Evolutionary conservation across 179 eudicot genomes (phyloP).

Genomic region (Spinacia oleracea): DNA sequence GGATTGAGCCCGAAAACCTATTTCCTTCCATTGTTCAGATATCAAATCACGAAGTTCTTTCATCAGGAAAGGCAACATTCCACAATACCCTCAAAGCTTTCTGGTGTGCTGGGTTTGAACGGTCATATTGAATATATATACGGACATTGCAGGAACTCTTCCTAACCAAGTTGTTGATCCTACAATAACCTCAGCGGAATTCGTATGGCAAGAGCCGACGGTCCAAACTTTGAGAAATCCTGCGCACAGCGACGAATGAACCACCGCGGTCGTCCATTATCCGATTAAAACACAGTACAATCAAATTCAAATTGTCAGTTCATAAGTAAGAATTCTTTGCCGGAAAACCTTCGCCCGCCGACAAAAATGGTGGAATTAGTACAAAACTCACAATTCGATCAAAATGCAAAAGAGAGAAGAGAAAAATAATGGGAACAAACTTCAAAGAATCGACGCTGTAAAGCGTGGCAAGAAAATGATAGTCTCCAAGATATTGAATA

Average conservation of each 20-base stretch:
- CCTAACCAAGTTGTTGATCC: slow-evolving; percentile 99
- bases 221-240: slow-evolving; percentile 47
- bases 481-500: slow-evolving; percentile 33
- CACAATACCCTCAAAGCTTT: too few relatives aligned
- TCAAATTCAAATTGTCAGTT: slow-evolving; percentile 15
- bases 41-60: too few relatives aligned
- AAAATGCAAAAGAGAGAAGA: slow-evolving; percentile 1
- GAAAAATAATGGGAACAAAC: slow-evolving; percentile 16
- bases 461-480: background rate
- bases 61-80: too few relatives aligned
- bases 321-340: too few relatives aligned
- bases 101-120: slow-evolving; percentile 83
- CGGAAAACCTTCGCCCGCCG: too few relatives aligned
- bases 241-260: slow-evolving; percentile 50
- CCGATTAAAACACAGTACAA: slow-evolving; percentile 5
- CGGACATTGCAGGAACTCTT: slow-evolving; percentile 79
- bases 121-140: slow-evolving; percentile 70
- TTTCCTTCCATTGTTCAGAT: too few relatives aligned
- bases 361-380: slow-evolving; percentile 13
- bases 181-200: slow-evolving; percentile 78
- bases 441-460: background rate
- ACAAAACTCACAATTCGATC: background rate
- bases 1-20: too few relatives aligned
- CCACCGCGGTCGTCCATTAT: slow-evolving; percentile 48
- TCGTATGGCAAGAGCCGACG: slow-evolving; percentile 47